These are phyloP conservation scores for Lipomyces sp. DNA, from an alignment of 805 yeast species.

Conservation along the genomic window DNA sequence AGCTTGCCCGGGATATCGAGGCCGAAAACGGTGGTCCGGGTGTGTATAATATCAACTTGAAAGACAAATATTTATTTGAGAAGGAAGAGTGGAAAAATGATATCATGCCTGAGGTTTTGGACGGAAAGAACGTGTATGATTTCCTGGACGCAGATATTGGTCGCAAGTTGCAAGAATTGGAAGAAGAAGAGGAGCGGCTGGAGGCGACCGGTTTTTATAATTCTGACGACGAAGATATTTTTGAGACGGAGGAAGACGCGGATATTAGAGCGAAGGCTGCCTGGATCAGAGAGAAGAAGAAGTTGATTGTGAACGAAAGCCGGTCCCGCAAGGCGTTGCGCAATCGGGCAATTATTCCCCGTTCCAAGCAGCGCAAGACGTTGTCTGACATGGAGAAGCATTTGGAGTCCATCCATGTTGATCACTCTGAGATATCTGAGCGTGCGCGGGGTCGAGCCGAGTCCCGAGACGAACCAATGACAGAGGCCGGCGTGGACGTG, in stretches of 20 bases:
- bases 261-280: constrained; percentile 83
- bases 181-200: constrained; percentile 94
- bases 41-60: constrained; percentile 90
- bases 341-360: constrained; percentile 88
- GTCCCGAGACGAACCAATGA: constrained; percentile 46
- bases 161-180: constrained; percentile 89
- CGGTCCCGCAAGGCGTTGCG: constrained; percentile 84
- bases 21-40: constrained; percentile 98
- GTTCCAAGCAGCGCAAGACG: constrained; percentile 66
- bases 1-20: constrained; percentile 85
- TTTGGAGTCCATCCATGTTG: constrained; percentile 89
- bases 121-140: constrained; percentile 96
- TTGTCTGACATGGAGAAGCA: constrained; percentile 83
- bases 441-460: constrained; percentile 48
- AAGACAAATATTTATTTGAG: constrained; percentile 88
- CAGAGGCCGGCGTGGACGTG: constrained; percentile 74
- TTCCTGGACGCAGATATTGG: constrained; percentile 96
- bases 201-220: constrained; percentile 95
- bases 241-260: constrained; percentile 64
- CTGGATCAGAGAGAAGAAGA: constrained; percentile 96
- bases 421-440: constrained; percentile 67
- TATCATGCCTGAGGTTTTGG: constrained; percentile 92
- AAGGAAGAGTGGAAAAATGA: constrained; percentile 98
- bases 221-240: constrained; percentile 69
- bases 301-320: constrained; percentile 87